Evolutionary conservation across 805 yeast genomes (phyloP).

Genomic region (Candida pini): DNA sequence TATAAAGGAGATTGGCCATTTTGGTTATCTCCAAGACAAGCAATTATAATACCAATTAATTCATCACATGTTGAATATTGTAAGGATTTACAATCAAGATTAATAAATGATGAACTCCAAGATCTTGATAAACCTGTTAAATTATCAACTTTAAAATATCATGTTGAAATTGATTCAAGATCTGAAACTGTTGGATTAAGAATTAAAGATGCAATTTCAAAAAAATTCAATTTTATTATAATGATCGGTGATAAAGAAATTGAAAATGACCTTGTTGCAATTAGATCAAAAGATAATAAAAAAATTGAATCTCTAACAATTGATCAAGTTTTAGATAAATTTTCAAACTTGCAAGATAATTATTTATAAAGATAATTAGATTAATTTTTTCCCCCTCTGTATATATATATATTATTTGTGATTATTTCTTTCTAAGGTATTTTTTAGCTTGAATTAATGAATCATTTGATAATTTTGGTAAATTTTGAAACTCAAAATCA

Average conservation of each 20-base stretch:
- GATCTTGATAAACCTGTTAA: conserved; percentile 41
- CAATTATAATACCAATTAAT: conserved; percentile 74
- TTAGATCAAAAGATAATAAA: conserved; percentile 53
- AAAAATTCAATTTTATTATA: conserved; percentile 75
- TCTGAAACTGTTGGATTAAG: conserved; percentile 75
- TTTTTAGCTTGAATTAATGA: conserved; percentile 16
- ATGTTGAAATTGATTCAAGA: conserved; percentile 71
- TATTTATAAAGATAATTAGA: conserved; percentile 16
- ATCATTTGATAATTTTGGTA: conserved; percentile 17
- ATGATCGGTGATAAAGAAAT: conserved; percentile 86
- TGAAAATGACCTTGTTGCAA: conserved; percentile 49
- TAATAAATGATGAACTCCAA: conserved; percentile 41
- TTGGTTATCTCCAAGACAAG: conserved; percentile 93
- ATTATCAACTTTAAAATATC: conserved; percentile 54
- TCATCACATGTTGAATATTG: conserved; percentile 56
- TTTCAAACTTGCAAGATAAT: conserved; percentile 47
- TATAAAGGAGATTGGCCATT: conserved; percentile 95
- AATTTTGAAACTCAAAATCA: conserved; percentile 14
- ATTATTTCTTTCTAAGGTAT: conserved; percentile 2
- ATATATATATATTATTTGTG: background rate
- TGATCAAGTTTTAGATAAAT: conserved; percentile 47
- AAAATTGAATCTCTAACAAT: conserved; percentile 38
- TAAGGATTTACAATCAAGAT: conserved; percentile 34
- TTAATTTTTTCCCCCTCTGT: background rate
- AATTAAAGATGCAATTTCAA: conserved; percentile 68